These are phyloP conservation scores for Huiozyma sinensis DNA, from an alignment of 805 yeast genomes.

Conservation along the genomic window DNA sequence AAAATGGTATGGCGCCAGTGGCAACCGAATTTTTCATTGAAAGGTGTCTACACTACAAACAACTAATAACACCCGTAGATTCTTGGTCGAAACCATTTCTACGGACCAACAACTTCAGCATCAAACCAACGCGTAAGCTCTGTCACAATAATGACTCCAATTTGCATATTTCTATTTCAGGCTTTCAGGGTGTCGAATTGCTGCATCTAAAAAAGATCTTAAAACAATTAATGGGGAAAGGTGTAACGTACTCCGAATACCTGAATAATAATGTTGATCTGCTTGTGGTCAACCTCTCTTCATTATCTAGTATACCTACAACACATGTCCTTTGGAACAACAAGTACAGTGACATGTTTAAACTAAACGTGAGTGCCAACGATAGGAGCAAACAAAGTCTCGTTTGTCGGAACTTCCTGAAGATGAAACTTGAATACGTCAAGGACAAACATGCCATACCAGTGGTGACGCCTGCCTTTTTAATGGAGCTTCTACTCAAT, in stretches of 20 bases:
- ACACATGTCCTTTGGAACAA: constrained; percentile 23
- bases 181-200: constrained; percentile 68
- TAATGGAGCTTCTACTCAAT: constrained; percentile 18
- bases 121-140: constrained; percentile 17
- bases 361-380: constrained; percentile 5
- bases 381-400: constrained; percentile 11
- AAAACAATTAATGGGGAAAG: constrained; percentile 33
- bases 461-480: constrained; percentile 24
- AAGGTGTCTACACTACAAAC: constrained; percentile 51
- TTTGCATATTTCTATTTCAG: constrained; percentile 44
- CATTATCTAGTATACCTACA: constrained; percentile 19
- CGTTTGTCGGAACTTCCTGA: constrained; percentile 25
- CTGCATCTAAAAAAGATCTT: constrained; percentile 61
- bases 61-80: constrained; percentile 35
- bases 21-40: constrained; percentile 80
- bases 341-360: constrained; percentile 21
- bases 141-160: constrained; percentile 7
- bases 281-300: constrained; percentile 21
- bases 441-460: constrained; percentile 24
- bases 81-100: constrained; percentile 52
- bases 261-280: constrained; percentile 24
- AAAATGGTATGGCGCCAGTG: neutral
- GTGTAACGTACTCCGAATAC: constrained; percentile 17
- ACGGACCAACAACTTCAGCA: constrained; percentile 18
- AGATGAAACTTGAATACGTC: constrained; percentile 25